Evolutionary conservation across 1,284 basidiomycete genomes (phyloP), one percentile per base, ranked within the genome.

Genomic region (Fomitopsis pinicola): DNA sequence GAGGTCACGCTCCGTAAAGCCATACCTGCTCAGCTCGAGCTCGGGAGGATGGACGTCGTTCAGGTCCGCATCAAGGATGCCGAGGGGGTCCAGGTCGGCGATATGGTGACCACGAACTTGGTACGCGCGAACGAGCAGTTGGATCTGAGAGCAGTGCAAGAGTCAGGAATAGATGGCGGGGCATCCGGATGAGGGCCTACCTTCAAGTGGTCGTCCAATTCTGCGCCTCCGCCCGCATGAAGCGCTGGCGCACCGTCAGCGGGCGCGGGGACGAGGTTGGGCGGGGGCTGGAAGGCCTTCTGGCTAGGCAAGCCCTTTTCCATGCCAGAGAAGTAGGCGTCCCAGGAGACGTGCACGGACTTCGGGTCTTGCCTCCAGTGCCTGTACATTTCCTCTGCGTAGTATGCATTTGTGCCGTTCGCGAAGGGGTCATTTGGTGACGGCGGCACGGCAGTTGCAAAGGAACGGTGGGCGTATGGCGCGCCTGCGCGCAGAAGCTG

Each of bases 81-180:
- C 94, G 33, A 99, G 86, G 42, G 97, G 97, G 73, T 99, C 97
- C 62, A 99, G 84, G 69, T 96, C 90, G 59, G 97, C 97, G 67
- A 97, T 85, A 73, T 97, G 94, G 75, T 99, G 97, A 40, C 97
- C 97, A 62, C 96, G 93, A 35, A 99, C 97, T 88, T 99, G 97
- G 79, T 97, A 99, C 7, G 97, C 97, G 68, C 97, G 91, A 62
- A 98, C 94, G 65, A 98, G 88, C 38, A 98, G 84, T 91, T 98
- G 96, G 26, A 95, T 89, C 95, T 97, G 59, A 53, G 55, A 35
- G 52, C 22, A 53, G 35, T 22, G 17, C n/a, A 26, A 8, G 58
- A 60, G 30, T 45, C 48, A 38, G 10, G 8, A 26, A n/a, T 26
- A 8, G 8, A 33, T 19, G 5, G 50, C 17, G 8, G 15, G 12